These are phyloP conservation scores for Yamadazyma dushanensis DNA, from an alignment of 1,139 yeast species.

Conservation along the genomic window DNA sequence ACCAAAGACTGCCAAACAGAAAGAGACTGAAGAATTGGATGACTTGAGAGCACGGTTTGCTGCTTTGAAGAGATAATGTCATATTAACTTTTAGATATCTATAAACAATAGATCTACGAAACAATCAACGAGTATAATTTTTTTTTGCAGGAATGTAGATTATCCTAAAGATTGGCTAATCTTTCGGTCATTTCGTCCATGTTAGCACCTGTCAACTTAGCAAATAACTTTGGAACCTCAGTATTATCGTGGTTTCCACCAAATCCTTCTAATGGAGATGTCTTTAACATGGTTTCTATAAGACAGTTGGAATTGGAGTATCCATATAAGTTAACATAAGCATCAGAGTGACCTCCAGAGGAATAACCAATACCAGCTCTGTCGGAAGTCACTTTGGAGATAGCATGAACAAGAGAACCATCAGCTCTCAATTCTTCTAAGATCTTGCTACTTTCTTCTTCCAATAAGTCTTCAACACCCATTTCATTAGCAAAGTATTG, in stretches of 20 bases:
- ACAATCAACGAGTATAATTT: no score
- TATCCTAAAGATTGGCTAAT: slow-evolving; percentile 3
- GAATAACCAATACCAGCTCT: slow-evolving; percentile 87
- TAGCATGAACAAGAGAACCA: slow-evolving; percentile 12
- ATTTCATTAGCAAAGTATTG: slow-evolving; percentile 53
- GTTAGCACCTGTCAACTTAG: slow-evolving; percentile 51
- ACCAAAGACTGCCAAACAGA: slow-evolving; percentile 9
- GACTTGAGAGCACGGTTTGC: slow-evolving; percentile 47
- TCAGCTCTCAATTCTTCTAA: slow-evolving; percentile 20
- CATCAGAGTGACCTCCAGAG: slow-evolving; percentile 89
- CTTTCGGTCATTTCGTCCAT: slow-evolving; percentile 47
- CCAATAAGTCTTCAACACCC: slow-evolving; percentile 56
- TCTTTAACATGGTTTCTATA: slow-evolving; percentile 28
- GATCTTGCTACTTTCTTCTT: slow-evolving; percentile 41
- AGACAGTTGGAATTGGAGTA: slow-evolving; percentile 55
- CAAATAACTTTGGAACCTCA: slow-evolving; percentile 76
- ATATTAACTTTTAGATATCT: no score
- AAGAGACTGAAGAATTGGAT: slow-evolving; percentile 35
- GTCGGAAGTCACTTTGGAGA: slow-evolving; percentile 49
- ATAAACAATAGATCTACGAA: no score
- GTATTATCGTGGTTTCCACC: slow-evolving; percentile 82
- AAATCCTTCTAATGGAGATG: slow-evolving; percentile 42
- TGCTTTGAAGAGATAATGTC: slow-evolving; percentile 35
- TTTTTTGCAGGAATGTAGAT: background rate
- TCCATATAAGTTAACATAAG: slow-evolving; percentile 82